Evolutionary conservation across 768 basidiomycete genomes (phyloP).

Genomic region (Collybiopsis luxurians): DNA sequence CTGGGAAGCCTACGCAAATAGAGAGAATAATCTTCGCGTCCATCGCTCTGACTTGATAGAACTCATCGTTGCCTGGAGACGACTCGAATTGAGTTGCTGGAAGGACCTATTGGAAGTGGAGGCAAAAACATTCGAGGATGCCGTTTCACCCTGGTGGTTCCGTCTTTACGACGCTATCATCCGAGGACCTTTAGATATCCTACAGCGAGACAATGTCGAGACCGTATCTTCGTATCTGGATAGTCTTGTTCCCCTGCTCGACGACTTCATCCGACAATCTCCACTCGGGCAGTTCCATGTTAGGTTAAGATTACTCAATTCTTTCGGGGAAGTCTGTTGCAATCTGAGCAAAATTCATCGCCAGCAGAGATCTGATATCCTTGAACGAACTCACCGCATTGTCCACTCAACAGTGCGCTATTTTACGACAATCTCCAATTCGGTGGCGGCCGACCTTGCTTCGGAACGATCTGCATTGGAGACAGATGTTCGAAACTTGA

Average conservation of each 20-base stretch:
- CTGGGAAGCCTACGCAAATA: constrained; percentile 96
- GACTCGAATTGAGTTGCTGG: constrained; percentile 90
- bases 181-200: constrained; percentile 54
- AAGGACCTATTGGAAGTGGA: constrained; percentile 74
- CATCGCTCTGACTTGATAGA: constrained; percentile 64
- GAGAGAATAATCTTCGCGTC: constrained; percentile 74
- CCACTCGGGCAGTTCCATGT: constrained; percentile 82
- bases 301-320: constrained; percentile 64
- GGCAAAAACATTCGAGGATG: constrained; percentile 48
- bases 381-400: constrained; percentile 54
- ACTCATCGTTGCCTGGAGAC: constrained; percentile 87
- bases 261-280: constrained; percentile 70
- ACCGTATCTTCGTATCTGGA: constrained; percentile 56
- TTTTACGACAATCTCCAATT: constrained; percentile 58
- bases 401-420: constrained; percentile 59
- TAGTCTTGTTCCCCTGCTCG: constrained; percentile 71
- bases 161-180: constrained; percentile 78
- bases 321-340: constrained; percentile 57
- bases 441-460: constrained; percentile 45
- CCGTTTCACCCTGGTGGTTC: constrained; percentile 79
- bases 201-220: constrained; percentile 34
- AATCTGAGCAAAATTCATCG: constrained; percentile 32
- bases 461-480: constrained; percentile 63
- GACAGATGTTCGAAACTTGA: constrained; percentile 77
- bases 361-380: constrained; percentile 22